phyloP scores from a whole-genome alignment of 208 protist species.

The Leishmania arabica region DNA sequence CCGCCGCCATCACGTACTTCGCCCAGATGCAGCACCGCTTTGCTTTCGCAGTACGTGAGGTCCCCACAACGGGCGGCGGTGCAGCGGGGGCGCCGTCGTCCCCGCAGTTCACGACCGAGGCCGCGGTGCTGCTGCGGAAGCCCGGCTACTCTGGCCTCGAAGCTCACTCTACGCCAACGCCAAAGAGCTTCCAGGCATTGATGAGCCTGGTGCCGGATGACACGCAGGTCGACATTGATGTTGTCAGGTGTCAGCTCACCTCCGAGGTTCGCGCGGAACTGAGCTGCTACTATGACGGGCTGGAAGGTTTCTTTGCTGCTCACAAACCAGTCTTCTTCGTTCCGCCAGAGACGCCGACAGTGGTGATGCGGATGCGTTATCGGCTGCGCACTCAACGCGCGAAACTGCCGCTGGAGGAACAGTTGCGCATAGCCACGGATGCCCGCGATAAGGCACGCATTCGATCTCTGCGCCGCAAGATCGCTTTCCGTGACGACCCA shows the following conservation, averaged over 20 bases:
- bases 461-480: constrained; percentile 71
- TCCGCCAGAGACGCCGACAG: constrained; percentile 41
- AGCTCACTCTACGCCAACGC: constrained; percentile 73
- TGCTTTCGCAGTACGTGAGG: constrained; percentile 62
- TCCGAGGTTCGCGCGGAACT: constrained; percentile 44
- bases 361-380: constrained; percentile 85
- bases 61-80: background rate
- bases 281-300: constrained; percentile 58
- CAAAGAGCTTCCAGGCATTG: constrained; percentile 57
- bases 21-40: constrained; percentile 93
- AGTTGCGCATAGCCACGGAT: constrained; percentile 72
- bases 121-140: constrained; percentile 71
- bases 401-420: constrained; percentile 79
- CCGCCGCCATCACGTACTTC: constrained; percentile 82
- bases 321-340: constrained; percentile 80
- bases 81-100: constrained; percentile 2
- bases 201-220: constrained; percentile 57
- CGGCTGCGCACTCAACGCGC: constrained; percentile 60
- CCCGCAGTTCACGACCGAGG: constrained; percentile 14
- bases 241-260: constrained; percentile 39
- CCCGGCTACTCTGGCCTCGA: constrained; percentile 61
- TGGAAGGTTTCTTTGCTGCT: constrained; percentile 55
- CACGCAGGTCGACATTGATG: constrained; percentile 53
- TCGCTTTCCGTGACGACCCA: constrained; percentile 86
- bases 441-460: constrained; percentile 63